Evolutionary conservation across 345 rosid species (phyloP), one percentile per base, ranked within the genome.

Genomic region (Carallia pectinifolia): DNA sequence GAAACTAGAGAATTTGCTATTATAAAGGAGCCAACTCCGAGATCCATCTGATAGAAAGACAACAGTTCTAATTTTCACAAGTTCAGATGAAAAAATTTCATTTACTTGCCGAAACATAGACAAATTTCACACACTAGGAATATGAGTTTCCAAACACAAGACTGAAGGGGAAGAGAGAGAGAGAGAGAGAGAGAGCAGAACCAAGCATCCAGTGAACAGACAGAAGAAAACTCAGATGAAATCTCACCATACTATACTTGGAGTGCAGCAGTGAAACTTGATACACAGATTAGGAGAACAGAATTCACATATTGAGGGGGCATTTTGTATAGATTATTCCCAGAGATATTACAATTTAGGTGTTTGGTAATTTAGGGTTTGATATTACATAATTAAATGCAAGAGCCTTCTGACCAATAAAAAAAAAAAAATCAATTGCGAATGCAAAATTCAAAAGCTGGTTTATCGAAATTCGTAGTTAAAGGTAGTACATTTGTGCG

Each of bases 21-120:
- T 37, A 90, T 87, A 86, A 95, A 95, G 71, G 96, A 92, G 66
- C 97, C 99, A 65, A 95, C 97, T 40, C 99, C 99, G 70, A 92
- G 86, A 85, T 92, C 97, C 99, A 92, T 92, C 97, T 92, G 81
- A 81, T 29, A 75, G 19, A 77, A 70, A 75, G 18, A 58, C 38
- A 70, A 12, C 59, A 64, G 50, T 29, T 7, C 50, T 38, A 64
- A 38, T 8, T 30, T 27, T 38, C 27, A 31, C 72, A 34, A 77
- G 36, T 50, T 5, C 37, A 54, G n/a, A 58, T 10, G 3, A 60
- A 33, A 7, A 52, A 60, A 39, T 23, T 38, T 61, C 17, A 7
- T 8, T 3, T 40, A 40, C 2, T 40, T 10, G 15, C 48, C 58
- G 31, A 5, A 34, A 67, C 38, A 66, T 4, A 18, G 18, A 30